Evolutionary conservation across 192 early-diverging fungal species (phyloP), one percentile per base, ranked within the genome.

Genomic region (Cladochytrium replicatum): DNA sequence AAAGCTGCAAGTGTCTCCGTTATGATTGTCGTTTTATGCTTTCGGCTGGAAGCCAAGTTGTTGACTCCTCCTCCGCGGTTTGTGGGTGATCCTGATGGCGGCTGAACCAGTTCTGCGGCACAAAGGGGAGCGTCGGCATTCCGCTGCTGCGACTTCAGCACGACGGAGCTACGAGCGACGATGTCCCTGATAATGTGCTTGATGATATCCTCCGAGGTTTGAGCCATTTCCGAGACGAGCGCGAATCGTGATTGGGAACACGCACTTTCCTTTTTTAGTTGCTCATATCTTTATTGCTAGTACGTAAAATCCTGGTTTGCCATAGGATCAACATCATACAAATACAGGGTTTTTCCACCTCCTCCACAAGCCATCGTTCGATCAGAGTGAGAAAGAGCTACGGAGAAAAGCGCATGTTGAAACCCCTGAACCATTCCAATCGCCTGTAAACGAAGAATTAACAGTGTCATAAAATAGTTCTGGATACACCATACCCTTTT

Each of bases 1-100:
- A 80, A 80, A 8, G 77, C 77, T 17, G 77, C 77, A 32, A 80
- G 60, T n/a, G 71, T 80, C 15, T 80, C 77, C 4, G 73, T 60
- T 2, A 80, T 29, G 59, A 40, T 59, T 15, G n/a, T 21, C 23
- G n/a, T 7, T 37, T 25, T 27, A 31, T 19, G 28, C 38, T 34
- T 26, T 13, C 6, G 15, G 40, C 15, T 21, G 13, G 43, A 17
- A 29, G 31, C 7, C 25, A 21, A 5, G 9, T 8, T 1, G 17
- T 44, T 2, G 38, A 2, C 4, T 23, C 48, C 21, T 26, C 11
- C 28, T 9, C 27, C 5, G 37, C 4, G n/a, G 32, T 34, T 2
- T 19, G 30, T 17, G 32, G 23, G 40, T 44, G 31, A 11, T 37
- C 32, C 32, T 19, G 32, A 38, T 50, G 32, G 7, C 6, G 6